Evolutionary conservation across 2,329 filamentous ascomycete species (phyloP), one percentile per base, ranked within the genome.

Genomic region (Lecanoromycetidae sp.): DNA sequence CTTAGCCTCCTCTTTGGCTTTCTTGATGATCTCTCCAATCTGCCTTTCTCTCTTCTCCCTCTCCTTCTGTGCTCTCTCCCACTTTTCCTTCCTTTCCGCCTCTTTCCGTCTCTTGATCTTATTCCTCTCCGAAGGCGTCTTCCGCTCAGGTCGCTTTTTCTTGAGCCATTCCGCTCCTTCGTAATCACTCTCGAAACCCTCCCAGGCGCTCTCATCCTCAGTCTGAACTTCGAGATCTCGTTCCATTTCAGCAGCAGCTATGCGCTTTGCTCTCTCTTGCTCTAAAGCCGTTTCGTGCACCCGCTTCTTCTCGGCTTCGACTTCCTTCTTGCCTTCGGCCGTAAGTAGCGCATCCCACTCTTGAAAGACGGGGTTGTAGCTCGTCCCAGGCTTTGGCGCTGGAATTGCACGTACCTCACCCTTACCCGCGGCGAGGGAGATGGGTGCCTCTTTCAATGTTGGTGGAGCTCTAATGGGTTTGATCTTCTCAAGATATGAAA

Each of bases 141-240:
- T 96, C 58, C 90, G 75, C 64, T 85, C 76, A 2, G 85, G 82
- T 50, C 81, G 74, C 69, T 94, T 94, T 52, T 76, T 76, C 58
- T 77, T 80, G 44, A 79, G 66, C 60, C 75, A 69, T 52, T 85
- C 82, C 56, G 87, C 82, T 8, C 75, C 77, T 47, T 86, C 76
- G 61, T 75, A 76, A 56, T 80, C 87, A 61, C 86, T 94, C 67
- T 94, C 82, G 55, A 87, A 79, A 0, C 84, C 84, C 63, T 88
- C 90, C 87, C 87, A 95, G 12, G 85, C 87, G 38, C 84, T 91
- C 60, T 94, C 88, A 57, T 90, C 84, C 50, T 93, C 87, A 71
- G 78, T 90, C 62, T 79, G 77, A 52, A 77, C 75, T 58, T 85
- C 80, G 0, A 80, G 81, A 13, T 84, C 84, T 41, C 80, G 82